Percentiles rank a stretch among this genome's conserved stretches.
These are phyloP conservation scores for Hortiboletus flavorubellus DNA, from an alignment of 768 basidiomycete genomes.

Conservation along the genomic window DNA sequence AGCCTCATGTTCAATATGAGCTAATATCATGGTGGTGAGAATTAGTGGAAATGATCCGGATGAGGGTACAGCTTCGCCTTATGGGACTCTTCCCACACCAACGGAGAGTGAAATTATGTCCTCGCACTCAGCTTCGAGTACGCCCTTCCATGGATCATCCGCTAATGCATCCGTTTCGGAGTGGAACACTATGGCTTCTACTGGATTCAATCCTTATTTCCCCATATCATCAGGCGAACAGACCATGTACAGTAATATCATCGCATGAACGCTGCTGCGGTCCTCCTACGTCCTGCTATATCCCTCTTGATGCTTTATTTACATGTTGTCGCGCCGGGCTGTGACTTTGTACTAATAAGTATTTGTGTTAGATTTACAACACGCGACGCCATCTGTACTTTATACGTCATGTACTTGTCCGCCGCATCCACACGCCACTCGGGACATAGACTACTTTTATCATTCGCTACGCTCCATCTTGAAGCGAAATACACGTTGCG, in stretches of 20 bases:
- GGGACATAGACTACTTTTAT: constrained; percentile 19
- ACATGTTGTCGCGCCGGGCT: constrained; percentile 28
- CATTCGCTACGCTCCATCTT: constrained; percentile 24
- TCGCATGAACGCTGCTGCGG: constrained; percentile 38
- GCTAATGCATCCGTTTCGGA: constrained; percentile 54
- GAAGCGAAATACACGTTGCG: constrained; percentile 54
- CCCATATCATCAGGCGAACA: constrained; percentile 54
- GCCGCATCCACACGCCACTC: constrained; percentile 9
- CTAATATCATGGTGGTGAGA: constrained; percentile 32
- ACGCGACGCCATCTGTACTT: constrained; percentile 26
- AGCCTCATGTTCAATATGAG: constrained; percentile 32
- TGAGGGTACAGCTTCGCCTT: constrained; percentile 45
- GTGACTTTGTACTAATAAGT: constrained; percentile 28
- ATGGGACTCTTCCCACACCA: constrained; percentile 54
- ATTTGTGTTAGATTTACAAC: constrained; percentile 30
- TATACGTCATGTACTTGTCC: constrained; percentile 34
- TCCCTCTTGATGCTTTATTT: constrained; percentile 23
- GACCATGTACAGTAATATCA: constrained; percentile 55
- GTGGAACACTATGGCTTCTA: constrained; percentile 54
- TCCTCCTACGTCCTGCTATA: constrained; percentile 2
- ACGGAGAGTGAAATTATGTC: constrained; percentile 59
- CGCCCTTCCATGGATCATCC: constrained; percentile 39
- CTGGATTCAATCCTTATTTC: constrained; percentile 69
- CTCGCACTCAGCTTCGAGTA: constrained; percentile 43
- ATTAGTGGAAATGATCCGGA: constrained; percentile 50